Evolutionary conservation across 169 alveolate species (phyloP), one percentile per base, ranked within the genome.

Genomic region (Plasmodium berghei): DNA sequence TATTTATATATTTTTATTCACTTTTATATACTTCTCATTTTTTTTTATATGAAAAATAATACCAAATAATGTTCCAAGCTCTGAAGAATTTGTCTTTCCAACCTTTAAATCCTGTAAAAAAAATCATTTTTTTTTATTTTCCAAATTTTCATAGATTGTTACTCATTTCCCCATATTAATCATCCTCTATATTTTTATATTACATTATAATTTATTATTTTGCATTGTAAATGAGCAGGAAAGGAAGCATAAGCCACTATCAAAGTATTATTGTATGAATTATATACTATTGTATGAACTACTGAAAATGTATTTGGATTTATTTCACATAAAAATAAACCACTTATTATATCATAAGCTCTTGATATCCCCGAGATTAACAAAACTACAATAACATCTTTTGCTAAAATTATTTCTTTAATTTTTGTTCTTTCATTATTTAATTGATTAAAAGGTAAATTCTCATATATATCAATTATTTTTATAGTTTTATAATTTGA

Each of bases 161-260:
- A n/a, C n/a, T n/a, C n/a, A n/a, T n/a, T n/a, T n/a, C n/a, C n/a
- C n/a, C n/a, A n/a, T n/a, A n/a, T n/a, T n/a, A n/a, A n/a, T n/a
- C n/a, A n/a, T n/a, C n/a, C n/a, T n/a, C n/a, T n/a, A n/a, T n/a
- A n/a, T n/a, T n/a, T n/a, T n/a, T n/a, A n/a, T n/a, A n/a, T n/a
- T n/a, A 93, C 96, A 72, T 92, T 73, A 45, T 91, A 61, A 69
- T 80, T 55, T 24, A 88, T 91, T 46, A 93, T 95, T 83, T 93
- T 93, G 71, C 96, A 93, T 66, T 90, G 95, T 26, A 93, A 66
- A 71, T 93, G 96, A 12, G 95, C 93, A 12, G 96, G 96, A 58
- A 93, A 70, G 52, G 94, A 67, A 6, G 96, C 90, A 69, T 93
- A 93, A 9, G 96, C 96, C 24, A 93, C 92, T 5, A 93, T 93